Evolutionary conservation across 2,329 filamentous ascomycete genomes (phyloP).

Genomic region (Exophiala calicioides): DNA sequence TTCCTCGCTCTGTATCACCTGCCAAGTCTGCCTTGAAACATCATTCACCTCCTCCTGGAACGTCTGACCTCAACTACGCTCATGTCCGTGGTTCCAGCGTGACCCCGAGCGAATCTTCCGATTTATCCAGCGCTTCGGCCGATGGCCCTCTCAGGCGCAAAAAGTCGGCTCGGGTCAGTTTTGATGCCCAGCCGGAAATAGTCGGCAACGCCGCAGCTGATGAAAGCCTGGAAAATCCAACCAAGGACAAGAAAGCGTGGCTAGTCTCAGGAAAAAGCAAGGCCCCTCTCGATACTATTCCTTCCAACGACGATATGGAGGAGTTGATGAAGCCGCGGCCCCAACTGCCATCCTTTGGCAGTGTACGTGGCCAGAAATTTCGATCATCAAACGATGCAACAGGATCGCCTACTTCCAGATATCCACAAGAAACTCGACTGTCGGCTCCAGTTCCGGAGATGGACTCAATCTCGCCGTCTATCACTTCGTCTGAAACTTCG

Average conservation of each 20-base stretch:
- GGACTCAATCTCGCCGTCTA: constrained; percentile 11
- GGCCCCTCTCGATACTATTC: constrained; percentile 31
- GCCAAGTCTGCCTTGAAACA: constrained; percentile 64
- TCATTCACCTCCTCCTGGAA: constrained; percentile 37
- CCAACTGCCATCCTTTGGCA: constrained; percentile 64
- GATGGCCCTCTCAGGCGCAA: constrained; percentile 51
- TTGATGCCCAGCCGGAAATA: constrained; percentile 58
- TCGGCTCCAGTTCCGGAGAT: constrained; percentile 8
- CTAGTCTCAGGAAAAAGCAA: constrained; percentile 41
- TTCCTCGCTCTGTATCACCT: constrained; percentile 61
- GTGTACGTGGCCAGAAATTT: constrained; percentile 52
- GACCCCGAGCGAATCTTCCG: constrained; percentile 57
- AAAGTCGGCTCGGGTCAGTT: constrained; percentile 66
- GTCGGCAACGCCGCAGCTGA: constrained; percentile 48
- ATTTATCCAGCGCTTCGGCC: constrained; percentile 53
- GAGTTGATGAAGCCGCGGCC: constrained; percentile 60
- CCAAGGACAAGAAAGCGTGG: constrained; percentile 37
- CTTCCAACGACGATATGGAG: constrained; percentile 53
- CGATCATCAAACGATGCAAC: constrained; percentile 19
- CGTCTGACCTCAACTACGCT: constrained; percentile 3
- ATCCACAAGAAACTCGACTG: constrained; percentile 28
- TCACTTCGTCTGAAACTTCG: constrained; percentile 36
- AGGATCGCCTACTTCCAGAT: constrained; percentile 24
- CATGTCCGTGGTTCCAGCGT: constrained; percentile 27
- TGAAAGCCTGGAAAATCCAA: constrained; percentile 37